A percentile compares a stretch with the other conserved stretches of the same genome.
Evolutionary conservation across 768 basidiomycete species (phyloP).

Genomic region (Astraeus odoratus): DNA sequence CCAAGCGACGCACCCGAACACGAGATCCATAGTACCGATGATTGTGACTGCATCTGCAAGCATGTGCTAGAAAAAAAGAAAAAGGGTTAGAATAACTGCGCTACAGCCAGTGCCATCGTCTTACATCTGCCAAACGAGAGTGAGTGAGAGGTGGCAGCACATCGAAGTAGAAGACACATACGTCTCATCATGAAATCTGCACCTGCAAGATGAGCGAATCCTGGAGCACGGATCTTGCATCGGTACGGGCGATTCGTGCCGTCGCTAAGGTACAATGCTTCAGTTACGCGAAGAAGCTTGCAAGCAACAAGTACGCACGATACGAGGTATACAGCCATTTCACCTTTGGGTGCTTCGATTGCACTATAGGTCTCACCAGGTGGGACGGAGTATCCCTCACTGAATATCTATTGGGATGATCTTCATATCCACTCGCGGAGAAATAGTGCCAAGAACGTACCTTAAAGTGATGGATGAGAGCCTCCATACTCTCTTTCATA

Average conservation of each 20-base stretch:
- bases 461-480: constrained; percentile 98
- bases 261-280: constrained; percentile 44
- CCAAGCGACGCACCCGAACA: constrained; percentile 72
- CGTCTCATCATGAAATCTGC: constrained; percentile 98
- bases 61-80: constrained; percentile 74
- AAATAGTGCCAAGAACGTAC: constrained; percentile 24
- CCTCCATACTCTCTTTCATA: constrained; percentile 99
- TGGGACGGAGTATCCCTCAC: constrained; percentile 96
- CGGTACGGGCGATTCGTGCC: constrained; percentile 94
- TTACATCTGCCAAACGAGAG: constrained; percentile 32
- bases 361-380: constrained; percentile 95
- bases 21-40: constrained; percentile 98
- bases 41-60: constrained; percentile 93
- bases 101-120: constrained; percentile 7
- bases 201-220: constrained; percentile 92
- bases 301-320: constrained; percentile 47
- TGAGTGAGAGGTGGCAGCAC: neutral
- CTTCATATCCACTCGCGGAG: constrained; percentile 1
- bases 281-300: neutral
- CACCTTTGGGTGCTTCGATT: constrained; percentile 98
- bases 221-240: constrained; percentile 95
- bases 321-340: constrained; percentile 98
- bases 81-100: no score
- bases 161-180: constrained; percentile 32
- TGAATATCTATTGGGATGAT: constrained; percentile 60